Evolutionary conservation across 768 basidiomycete species (phyloP), one percentile per base, ranked within the genome.

Genomic region (Thelephora ganbajun): DNA sequence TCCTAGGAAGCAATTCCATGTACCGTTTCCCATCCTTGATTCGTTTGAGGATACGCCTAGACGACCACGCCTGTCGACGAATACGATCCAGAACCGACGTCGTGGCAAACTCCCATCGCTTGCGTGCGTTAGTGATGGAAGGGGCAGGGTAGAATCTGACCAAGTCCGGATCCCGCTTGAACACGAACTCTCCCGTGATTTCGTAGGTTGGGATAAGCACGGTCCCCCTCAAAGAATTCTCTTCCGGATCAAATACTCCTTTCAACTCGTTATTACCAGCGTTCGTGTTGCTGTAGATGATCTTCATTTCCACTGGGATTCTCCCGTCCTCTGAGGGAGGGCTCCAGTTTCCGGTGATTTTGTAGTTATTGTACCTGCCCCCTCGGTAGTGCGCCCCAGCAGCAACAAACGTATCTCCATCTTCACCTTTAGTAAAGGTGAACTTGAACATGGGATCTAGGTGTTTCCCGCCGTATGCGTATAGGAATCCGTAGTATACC

Each of bases 71-170:
- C 22, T 50, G 39, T 34, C 56, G 51, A 3, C 57, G 54, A 3
- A 66, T 43, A 12, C 55, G 49, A 33, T 51, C 44, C 5, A 44
- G 42, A 2, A 59, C 55, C 6, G 61, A 58, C 0, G 34, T 34
- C 23, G 60, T 57, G 11, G 65, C 65, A 41, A 56, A 65, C 5
- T 36, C 48, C 65, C 63, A 66, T n/a, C 59, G 44, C 6, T 60
- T 58, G 11, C 55, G 57, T 4, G 62, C n/a, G 45, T 51, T 55
- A 16, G 61, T 50, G 33, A 53, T 56, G 9, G 50, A 37, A 16
- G 61, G 56, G 2, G 56, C 45, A 2, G 63, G 62, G 22, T 51
- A 49, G 36, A 58, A 58, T 5, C 57, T 47, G 22, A 62, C 44
- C 23, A 57, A 35, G 26, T 52, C 56, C 4, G 50, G 30, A 7